Evolutionary conservation across 1,139 yeast species (phyloP).

Genomic region (Sugiyamaella pinicola): DNA sequence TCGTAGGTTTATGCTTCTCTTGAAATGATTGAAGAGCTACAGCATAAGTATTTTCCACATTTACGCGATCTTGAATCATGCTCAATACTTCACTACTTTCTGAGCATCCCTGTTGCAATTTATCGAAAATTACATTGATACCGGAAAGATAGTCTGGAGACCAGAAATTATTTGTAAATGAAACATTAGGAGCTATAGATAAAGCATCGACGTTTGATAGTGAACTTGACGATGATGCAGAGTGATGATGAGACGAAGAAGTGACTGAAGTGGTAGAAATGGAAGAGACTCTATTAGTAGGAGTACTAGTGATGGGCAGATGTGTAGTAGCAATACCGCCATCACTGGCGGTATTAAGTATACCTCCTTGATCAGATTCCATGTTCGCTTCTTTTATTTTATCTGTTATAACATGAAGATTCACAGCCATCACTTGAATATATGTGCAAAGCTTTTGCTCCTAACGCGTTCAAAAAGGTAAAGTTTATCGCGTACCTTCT

Average conservation of each 20-base stretch:
- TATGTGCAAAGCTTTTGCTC: too few relatives aligned
- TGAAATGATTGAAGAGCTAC: slow-evolving; percentile 50
- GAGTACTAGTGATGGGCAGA: neutral
- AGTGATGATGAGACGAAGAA: slow-evolving; percentile 6
- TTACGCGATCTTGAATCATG: slow-evolving; percentile 64
- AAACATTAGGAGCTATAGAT: slow-evolving; percentile 2
- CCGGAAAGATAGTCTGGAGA: slow-evolving; percentile 66
- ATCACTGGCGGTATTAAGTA: neutral
- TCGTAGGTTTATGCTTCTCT: slow-evolving; percentile 35
- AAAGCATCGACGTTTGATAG: slow-evolving; percentile 10
- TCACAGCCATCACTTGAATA: neutral
- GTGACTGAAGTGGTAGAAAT: neutral
- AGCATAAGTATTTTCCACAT: slow-evolving; percentile 65
- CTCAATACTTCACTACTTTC: slow-evolving; percentile 69
- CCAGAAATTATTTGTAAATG: slow-evolving; percentile 54
- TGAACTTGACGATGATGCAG: slow-evolving; percentile 9
- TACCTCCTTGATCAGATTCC: neutral
- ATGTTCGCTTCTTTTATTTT: neutral
- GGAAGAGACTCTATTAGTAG: slow-evolving; percentile 1
- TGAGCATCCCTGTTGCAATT: slow-evolving; percentile 63
- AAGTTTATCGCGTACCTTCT: too few relatives aligned
- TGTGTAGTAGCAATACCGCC: neutral
- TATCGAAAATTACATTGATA: slow-evolving; percentile 58
- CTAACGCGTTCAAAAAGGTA: neutral
- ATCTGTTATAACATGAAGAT: neutral